Conservation (phyloP, 2,329 filamentous ascomycete genomes). For the Coniella lustricola region DNA sequence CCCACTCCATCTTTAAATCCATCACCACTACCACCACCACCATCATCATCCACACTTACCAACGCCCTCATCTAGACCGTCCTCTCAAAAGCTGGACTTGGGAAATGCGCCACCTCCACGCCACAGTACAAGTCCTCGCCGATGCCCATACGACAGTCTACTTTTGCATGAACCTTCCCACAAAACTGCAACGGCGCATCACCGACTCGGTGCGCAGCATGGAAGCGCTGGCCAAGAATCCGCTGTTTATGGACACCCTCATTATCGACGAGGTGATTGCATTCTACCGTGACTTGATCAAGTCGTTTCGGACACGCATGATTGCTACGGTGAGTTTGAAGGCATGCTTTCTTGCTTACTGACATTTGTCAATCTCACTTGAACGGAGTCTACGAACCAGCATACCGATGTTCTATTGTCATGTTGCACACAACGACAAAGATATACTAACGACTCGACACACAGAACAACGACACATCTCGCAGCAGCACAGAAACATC, state of each 20-base stretch:
- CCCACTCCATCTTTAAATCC: too few species aligned
- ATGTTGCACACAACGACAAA: too few species aligned
- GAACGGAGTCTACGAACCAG: too few species aligned
- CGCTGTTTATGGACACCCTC: slow-evolving; percentile 14
- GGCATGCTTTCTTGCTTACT: not conserved
- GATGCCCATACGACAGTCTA: slow-evolving; percentile 10
- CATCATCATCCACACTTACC: not conserved
- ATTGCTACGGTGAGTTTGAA: slow-evolving; percentile 12
- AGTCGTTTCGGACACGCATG: slow-evolving; percentile 11
- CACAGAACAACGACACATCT: slow-evolving; percentile 12
- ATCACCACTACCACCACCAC: not conserved
- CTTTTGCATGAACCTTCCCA: slow-evolving; percentile 11
- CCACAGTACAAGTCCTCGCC: slow-evolving; percentile 9
- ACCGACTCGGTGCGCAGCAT: slow-evolving; percentile 9
- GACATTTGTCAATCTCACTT: not conserved
- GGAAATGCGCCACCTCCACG: slow-evolving; percentile 10
- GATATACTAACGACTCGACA: not conserved
- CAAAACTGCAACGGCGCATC: slow-evolving; percentile 9
- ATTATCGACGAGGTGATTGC: slow-evolving; percentile 15
- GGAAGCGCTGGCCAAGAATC: slow-evolving; percentile 11
- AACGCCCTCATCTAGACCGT: not conserved
- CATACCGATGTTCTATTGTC: too few species aligned
- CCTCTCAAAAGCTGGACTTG: slow-evolving; percentile 10
- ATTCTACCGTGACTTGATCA: slow-evolving; percentile 14
- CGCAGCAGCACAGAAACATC: slow-evolving; percentile 8